phyloP scores from a whole-genome alignment of 768 basidiomycete genomes.

The Mycena vulgaris region DNA sequence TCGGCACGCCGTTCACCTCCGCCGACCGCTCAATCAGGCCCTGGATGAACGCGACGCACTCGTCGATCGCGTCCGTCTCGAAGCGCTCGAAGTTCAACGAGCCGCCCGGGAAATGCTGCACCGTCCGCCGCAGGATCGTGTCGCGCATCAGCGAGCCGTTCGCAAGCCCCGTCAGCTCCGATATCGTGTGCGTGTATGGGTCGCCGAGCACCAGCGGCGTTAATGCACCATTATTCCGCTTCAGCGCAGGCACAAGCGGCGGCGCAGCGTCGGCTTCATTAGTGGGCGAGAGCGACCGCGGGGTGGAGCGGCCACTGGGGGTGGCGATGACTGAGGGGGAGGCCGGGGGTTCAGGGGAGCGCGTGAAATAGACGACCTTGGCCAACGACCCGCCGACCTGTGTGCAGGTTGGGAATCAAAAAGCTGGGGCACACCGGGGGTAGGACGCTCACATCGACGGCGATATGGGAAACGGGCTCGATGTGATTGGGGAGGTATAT shows the following conservation, averaged over 20 bases:
- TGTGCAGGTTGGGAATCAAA: slow-evolving; percentile 35
- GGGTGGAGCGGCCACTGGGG: slow-evolving; percentile 60
- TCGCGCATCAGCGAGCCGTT: slow-evolving; percentile 66
- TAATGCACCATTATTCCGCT: slow-evolving; percentile 76
- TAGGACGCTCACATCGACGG: slow-evolving; percentile 86
- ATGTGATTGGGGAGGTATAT: slow-evolving; percentile 99
- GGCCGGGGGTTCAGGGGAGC: slow-evolving; percentile 88
- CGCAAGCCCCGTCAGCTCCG: slow-evolving; percentile 55
- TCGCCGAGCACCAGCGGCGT: slow-evolving; percentile 83
- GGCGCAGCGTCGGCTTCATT: slow-evolving; percentile 45
- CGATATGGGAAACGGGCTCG: slow-evolving; percentile 97
- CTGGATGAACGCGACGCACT: slow-evolving; percentile 90
- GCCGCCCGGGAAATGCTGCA: slow-evolving; percentile 94
- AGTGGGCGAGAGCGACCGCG: slow-evolving; percentile 61
- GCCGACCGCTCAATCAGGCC: slow-evolving; percentile 91
- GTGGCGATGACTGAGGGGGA: slow-evolving; percentile 81
- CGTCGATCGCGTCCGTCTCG: slow-evolving; percentile 90
- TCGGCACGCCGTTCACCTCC: slow-evolving; percentile 85
- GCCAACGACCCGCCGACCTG: slow-evolving; percentile 98
- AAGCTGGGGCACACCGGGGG: not conserved
- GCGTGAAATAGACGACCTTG: slow-evolving; percentile 98
- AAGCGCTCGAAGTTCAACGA: slow-evolving; percentile 98
- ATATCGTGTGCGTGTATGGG: slow-evolving; percentile 50
- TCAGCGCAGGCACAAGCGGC: slow-evolving; percentile 52
- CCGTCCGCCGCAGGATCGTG: slow-evolving; percentile 77